A percentile compares a stretch with the other conserved stretches of the same genome.
Evolutionary conservation across 495 filamentous ascomycete species (phyloP).

Genomic region (Aspergillus campestris): DNA sequence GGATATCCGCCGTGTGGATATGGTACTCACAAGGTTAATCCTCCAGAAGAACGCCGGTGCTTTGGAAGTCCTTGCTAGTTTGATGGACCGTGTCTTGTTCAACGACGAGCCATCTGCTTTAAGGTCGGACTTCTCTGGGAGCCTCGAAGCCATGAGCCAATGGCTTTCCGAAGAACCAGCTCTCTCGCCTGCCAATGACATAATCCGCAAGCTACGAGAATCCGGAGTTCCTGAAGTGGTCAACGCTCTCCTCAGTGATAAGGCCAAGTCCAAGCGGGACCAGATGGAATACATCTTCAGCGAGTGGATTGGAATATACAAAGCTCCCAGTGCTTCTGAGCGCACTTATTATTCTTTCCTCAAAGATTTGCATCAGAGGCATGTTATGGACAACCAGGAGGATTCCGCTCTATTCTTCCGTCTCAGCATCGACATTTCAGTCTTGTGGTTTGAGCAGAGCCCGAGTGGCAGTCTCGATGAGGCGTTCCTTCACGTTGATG

Average conservation of each 20-base stretch:
- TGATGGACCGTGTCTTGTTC: conserved; percentile 70
- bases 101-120: conserved; percentile 67
- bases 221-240: conserved; percentile 48
- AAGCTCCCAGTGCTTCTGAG: conserved; percentile 60
- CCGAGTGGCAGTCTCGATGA: conserved; percentile 56
- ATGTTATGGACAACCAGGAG: conserved; percentile 61
- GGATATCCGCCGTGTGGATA: conserved; percentile 74
- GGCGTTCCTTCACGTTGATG: conserved; percentile 69
- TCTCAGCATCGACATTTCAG: conserved; percentile 69
- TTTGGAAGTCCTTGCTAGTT: conserved; percentile 62
- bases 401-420: conserved; percentile 73
- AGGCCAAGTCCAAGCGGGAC: conserved; percentile 50
- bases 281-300: conserved; percentile 92
- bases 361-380: conserved; percentile 66
- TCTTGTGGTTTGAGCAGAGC: conserved; percentile 65
- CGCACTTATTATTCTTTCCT: conserved; percentile 71
- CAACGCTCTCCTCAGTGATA: conserved; percentile 39
- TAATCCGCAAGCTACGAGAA: conserved; percentile 64
- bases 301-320: conserved; percentile 83
- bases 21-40: conserved; percentile 63
- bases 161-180: conserved; percentile 71
- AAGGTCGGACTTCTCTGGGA: conserved; percentile 78
- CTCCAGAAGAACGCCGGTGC: conserved; percentile 56
- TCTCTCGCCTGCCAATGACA: conserved; percentile 52
- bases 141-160: conserved; percentile 67